These are phyloP conservation scores for Curvularia lunata DNA, from an alignment of 2,329 filamentous ascomycete genomes.

Conservation along the genomic window DNA sequence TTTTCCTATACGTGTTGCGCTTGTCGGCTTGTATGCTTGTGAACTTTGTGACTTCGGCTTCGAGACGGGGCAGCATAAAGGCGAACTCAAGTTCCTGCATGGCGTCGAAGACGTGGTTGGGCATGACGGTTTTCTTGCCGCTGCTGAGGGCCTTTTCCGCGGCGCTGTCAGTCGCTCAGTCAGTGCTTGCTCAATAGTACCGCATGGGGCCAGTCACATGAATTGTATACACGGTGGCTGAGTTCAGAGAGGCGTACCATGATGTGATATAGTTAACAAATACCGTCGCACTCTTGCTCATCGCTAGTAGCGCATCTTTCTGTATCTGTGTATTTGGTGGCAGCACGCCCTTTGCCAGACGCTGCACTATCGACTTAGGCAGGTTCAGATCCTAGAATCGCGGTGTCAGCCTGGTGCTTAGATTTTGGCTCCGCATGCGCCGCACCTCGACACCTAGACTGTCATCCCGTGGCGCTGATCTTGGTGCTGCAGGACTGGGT, in stretches of 20 bases:
- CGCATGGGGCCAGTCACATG: background rate
- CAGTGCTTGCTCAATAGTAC: background rate
- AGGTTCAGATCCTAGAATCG: slow-evolving; percentile 67
- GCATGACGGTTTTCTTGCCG: slow-evolving; percentile 80
- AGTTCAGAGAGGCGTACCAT: slow-evolving; percentile 60
- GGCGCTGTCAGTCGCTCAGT: slow-evolving; percentile 60
- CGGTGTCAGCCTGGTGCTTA: background rate
- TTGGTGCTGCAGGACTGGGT: slow-evolving; percentile 36
- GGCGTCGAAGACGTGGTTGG: slow-evolving; percentile 76
- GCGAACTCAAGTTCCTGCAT: slow-evolving; percentile 78
- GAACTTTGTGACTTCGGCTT: slow-evolving; percentile 80
- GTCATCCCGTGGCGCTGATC: slow-evolving; percentile 46
- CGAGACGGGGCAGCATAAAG: slow-evolving; percentile 72
- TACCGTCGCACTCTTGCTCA: slow-evolving; percentile 81
- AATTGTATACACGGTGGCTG: background rate
- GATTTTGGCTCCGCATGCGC: slow-evolving; percentile 7
- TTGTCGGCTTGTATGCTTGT: slow-evolving; percentile 76
- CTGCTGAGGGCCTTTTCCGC: slow-evolving; percentile 71
- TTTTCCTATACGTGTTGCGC: slow-evolving; percentile 73
- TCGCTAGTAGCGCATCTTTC: slow-evolving; percentile 77
- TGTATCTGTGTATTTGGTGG: slow-evolving; percentile 84
- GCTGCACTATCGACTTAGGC: slow-evolving; percentile 80
- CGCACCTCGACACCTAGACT: slow-evolving; percentile 54
- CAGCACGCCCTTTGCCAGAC: slow-evolving; percentile 79
- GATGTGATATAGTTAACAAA: slow-evolving; percentile 82